Evolutionary conservation across 805 yeast species (phyloP), one percentile per base, ranked within the genome.

Genomic region (Metschnikowia arizonensis): DNA sequence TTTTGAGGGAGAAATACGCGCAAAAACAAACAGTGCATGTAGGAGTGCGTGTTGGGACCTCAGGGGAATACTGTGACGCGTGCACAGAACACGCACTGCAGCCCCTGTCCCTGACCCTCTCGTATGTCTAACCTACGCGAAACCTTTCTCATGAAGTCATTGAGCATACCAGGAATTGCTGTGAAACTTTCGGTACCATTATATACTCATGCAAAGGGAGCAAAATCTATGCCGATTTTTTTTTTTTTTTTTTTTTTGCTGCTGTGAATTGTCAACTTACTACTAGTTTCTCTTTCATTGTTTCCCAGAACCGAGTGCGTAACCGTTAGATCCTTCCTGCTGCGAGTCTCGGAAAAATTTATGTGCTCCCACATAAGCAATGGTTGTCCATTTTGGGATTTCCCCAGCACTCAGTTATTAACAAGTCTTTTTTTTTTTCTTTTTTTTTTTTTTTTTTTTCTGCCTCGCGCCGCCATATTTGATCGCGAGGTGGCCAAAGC

Each of bases 1-100:
- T 26, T 37, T 37, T 36, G 15, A 15, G 40, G 24, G 40, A 28
- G 24, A 37, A 26, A 26, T 26, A 37, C 33, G 40, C 40, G 40
- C 32, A 28, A 37, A 37, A n/a, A 28, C 25, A 37, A 37, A 26
- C 40, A 7, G 40, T 25, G 18, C 38, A 34, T 34, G 19, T 34
- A 33, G n/a, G 9, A 24, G 18, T 34, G 38, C 38, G 38, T 19
- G 38, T 34, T 14, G n/a, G n/a, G 12, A 23, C 38, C 28, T 14
- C 38, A 34, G 29, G 38, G 19, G 38, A 34, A 34, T 28, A 23
- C 18, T 5, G 23, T 34, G 29, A 25, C n/a, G 21, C 29, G 19
- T 34, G 38, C 38, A 24, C 38, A 34, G 28, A 14, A 14, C 19
- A 34, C 18, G 38, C 38, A 34, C 14, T 34, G 38, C 38, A 34